Conservation (phyloP, 2,329 filamentous ascomycete species). For the Phialophora tarda region DNA sequence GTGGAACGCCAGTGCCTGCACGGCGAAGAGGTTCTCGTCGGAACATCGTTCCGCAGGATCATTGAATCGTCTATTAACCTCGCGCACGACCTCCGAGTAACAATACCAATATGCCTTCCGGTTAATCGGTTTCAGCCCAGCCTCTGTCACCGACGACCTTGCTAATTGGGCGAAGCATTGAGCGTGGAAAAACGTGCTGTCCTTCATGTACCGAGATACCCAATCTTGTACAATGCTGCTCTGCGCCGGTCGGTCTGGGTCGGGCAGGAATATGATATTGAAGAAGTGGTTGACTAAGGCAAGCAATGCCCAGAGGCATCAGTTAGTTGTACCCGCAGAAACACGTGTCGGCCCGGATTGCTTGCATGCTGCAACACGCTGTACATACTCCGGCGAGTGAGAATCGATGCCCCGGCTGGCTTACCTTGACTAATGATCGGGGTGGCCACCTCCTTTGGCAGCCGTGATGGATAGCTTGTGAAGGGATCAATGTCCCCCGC, state of each 20-base stretch:
- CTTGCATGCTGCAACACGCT: background rate
- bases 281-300: slow-evolving; percentile 15
- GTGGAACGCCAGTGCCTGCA: slow-evolving; percentile 19
- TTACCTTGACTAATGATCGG: slow-evolving; percentile 19
- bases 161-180: slow-evolving; percentile 14
- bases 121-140: slow-evolving; percentile 6
- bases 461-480: slow-evolving; percentile 16
- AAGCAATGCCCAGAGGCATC: background rate
- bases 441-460: slow-evolving; percentile 13
- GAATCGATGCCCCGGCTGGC: background rate
- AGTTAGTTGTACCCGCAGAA: background rate
- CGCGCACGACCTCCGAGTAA: slow-evolving; percentile 16
- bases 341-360: background rate
- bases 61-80: slow-evolving; percentile 23
- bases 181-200: slow-evolving; percentile 16
- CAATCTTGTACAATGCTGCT: slow-evolving; percentile 8
- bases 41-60: slow-evolving; percentile 7
- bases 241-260: slow-evolving; percentile 8
- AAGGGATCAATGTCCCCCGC: slow-evolving; percentile 17
- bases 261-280: slow-evolving; percentile 17
- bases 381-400: background rate
- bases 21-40: slow-evolving; percentile 14
- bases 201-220: slow-evolving; percentile 19
- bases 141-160: slow-evolving; percentile 6
- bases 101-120: slow-evolving; percentile 17